phyloP scores from a whole-genome alignment of 768 basidiomycete genomes.

The Boletus barrowsii region DNA sequence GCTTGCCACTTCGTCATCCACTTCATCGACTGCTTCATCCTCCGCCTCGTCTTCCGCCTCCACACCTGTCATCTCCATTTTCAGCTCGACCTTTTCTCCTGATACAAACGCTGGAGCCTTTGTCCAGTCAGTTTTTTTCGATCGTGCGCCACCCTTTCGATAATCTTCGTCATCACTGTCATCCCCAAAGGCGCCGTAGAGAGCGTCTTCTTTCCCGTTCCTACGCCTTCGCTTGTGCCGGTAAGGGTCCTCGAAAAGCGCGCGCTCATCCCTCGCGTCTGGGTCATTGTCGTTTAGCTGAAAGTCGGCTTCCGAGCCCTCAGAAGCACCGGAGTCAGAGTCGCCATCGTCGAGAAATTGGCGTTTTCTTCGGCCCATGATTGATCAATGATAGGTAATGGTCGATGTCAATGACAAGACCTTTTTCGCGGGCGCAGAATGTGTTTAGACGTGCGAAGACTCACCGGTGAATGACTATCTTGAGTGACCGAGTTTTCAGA shows the following conservation, averaged over 20 bases:
- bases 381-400: slow-evolving; percentile 26
- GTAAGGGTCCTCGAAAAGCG: slow-evolving; percentile 76
- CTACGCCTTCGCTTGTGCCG: slow-evolving; percentile 62
- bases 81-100: slow-evolving; percentile 42
- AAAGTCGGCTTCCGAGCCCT: slow-evolving; percentile 51
- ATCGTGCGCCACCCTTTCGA: slow-evolving; percentile 22
- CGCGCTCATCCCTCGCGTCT: slow-evolving; percentile 68
- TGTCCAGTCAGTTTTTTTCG: slow-evolving; percentile 62
- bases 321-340: slow-evolving; percentile 71
- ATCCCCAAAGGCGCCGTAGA: slow-evolving; percentile 75
- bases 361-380: slow-evolving; percentile 77
- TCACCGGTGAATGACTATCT: slow-evolving; percentile 10
- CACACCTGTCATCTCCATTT: slow-evolving; percentile 42
- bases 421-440: slow-evolving; percentile 1
- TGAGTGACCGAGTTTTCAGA: background rate
- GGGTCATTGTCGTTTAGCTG: slow-evolving; percentile 51
- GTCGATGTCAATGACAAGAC: slow-evolving; percentile 1
- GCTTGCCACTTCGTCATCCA: slow-evolving; percentile 36
- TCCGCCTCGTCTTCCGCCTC: slow-evolving; percentile 35
- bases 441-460: slow-evolving; percentile 3
- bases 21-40: slow-evolving; percentile 35
- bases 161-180: slow-evolving; percentile 64
- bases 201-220: slow-evolving; percentile 65
- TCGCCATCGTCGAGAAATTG: slow-evolving; percentile 69
- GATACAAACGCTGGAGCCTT: slow-evolving; percentile 76